These are phyloP conservation scores for Grigorovia jiainica DNA, from an alignment of 805 yeast species.

Conservation along the genomic window DNA sequence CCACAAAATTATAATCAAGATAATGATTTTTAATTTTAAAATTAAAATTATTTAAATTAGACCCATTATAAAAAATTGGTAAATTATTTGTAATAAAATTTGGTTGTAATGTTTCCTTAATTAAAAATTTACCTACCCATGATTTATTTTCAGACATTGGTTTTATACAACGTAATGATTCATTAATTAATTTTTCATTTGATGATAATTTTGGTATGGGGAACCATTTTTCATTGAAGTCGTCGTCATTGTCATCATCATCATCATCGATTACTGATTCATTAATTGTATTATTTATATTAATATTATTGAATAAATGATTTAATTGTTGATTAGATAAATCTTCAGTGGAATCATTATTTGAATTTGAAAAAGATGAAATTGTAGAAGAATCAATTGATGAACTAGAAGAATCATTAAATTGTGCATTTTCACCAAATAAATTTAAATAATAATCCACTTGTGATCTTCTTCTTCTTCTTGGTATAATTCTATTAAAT, in stretches of 20 bases:
- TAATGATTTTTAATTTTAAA: slow-evolving; percentile 17
- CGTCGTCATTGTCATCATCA: slow-evolving; percentile 1
- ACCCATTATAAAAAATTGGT: slow-evolving; percentile 11
- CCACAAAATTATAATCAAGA: slow-evolving; percentile 19
- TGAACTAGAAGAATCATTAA: too few species aligned
- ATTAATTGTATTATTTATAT: too few species aligned
- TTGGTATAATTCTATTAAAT: slow-evolving; percentile 64
- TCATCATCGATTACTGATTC: slow-evolving; percentile 3
- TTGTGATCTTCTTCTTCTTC: slow-evolving; percentile 38
- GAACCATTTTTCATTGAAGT: slow-evolving; percentile 34
- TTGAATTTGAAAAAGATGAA: not conserved
- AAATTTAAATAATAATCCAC: not conserved
- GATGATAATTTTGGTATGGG: slow-evolving; percentile 34
- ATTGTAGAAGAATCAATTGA: not conserved
- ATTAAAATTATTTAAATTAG: not conserved
- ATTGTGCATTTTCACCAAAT: not conserved
- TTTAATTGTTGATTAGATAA: too few species aligned
- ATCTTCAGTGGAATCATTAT: not conserved
- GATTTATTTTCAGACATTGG: slow-evolving; percentile 42
- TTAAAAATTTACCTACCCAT: slow-evolving; percentile 43
- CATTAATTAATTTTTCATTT: slow-evolving; percentile 36
- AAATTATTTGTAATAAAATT: slow-evolving; percentile 16
- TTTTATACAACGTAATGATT: slow-evolving; percentile 48
- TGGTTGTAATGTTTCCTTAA: slow-evolving; percentile 24
- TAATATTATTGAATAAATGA: too few species aligned